Conservation (phyloP, 2,329 filamentous ascomycete species). For the Cladobotryum mycophilum region DNA sequence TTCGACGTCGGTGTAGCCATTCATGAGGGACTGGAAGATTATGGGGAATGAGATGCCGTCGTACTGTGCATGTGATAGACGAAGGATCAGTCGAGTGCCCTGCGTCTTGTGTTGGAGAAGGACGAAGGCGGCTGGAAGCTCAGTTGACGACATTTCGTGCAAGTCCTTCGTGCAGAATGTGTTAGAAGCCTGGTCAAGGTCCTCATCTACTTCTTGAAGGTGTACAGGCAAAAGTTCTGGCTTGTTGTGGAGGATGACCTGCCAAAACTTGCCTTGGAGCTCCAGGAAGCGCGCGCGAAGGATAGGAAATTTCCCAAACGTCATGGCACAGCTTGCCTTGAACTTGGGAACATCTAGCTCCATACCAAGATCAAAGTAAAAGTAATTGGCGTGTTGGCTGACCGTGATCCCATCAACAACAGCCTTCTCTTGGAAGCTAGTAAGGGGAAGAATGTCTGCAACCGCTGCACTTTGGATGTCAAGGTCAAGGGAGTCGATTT, state of each 20-base stretch:
- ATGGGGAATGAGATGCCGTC: slow-evolving; percentile 39
- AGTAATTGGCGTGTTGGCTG: slow-evolving; percentile 18
- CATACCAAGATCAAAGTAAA: slow-evolving; percentile 17
- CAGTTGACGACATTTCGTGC: not conserved
- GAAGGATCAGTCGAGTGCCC: slow-evolving; percentile 16
- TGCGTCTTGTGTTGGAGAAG: slow-evolving; percentile 14
- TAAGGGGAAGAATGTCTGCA: slow-evolving; percentile 16
- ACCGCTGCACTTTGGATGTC: slow-evolving; percentile 2
- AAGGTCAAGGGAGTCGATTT: slow-evolving; percentile 6
- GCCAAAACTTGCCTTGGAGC: slow-evolving; percentile 15
- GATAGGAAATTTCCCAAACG: slow-evolving; percentile 16
- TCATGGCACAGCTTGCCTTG: slow-evolving; percentile 10
- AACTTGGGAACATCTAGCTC: slow-evolving; percentile 15
- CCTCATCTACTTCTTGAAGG: not conserved
- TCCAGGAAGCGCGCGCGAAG: slow-evolving; percentile 18
- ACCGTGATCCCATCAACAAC: slow-evolving; percentile 1
- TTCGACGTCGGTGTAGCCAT: slow-evolving; percentile 25
- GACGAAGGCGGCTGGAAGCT: slow-evolving; percentile 13
- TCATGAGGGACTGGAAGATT: slow-evolving; percentile 31
- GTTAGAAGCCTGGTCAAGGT: slow-evolving; percentile 12
- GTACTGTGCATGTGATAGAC: slow-evolving; percentile 42
- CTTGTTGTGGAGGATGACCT: slow-evolving; percentile 16
- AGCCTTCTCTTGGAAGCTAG: slow-evolving; percentile 13
- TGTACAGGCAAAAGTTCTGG: slow-evolving; percentile 7
- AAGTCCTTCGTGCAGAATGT: slow-evolving; percentile 11